A percentile compares a stretch with the other conserved stretches of the same genome.
Conservation (phyloP, 2,329 filamentous ascomycete genomes). For the Torrubiellomyces zombiae region DNA sequence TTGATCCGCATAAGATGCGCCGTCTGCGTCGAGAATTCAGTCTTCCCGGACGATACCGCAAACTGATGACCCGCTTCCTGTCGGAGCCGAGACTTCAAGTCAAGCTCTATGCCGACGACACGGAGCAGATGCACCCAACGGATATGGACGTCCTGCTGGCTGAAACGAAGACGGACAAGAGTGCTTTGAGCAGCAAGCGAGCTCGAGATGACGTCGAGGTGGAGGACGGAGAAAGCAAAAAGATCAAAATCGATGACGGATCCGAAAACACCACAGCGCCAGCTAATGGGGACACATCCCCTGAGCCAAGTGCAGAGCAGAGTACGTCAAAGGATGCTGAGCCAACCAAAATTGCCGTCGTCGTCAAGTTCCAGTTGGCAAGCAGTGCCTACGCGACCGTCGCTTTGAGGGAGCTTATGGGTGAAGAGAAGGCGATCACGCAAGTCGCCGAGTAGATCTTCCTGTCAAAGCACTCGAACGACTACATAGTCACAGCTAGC, state of each 20-base stretch:
- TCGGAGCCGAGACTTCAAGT: conserved; percentile 51
- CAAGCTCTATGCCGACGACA: conserved; percentile 49
- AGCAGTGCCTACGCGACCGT: conserved; percentile 77
- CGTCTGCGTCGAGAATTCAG: conserved; percentile 75
- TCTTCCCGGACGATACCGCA: conserved; percentile 76
- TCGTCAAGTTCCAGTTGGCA: conserved; percentile 60
- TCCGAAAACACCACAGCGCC: not conserved
- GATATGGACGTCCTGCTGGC: conserved; percentile 67
- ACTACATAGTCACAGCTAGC: no score
- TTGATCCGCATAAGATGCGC: conserved; percentile 79
- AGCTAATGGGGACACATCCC: conserved; percentile 4
- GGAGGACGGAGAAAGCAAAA: conserved; percentile 3
- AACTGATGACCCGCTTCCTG: conserved; percentile 58
- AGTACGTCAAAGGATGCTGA: conserved; percentile 2
- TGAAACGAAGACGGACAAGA: no score
- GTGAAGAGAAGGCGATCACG: no score
- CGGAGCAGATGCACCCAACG: conserved; percentile 77
- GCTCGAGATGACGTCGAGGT: conserved; percentile 5
- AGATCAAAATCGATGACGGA: conserved; percentile 3
- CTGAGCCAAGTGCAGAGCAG: conserved; percentile 10
- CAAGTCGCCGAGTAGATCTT: no score
- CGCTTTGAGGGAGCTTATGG: conserved; percentile 62
- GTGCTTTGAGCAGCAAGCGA: no score
- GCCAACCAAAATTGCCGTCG: conserved; percentile 38
- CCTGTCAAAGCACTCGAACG: no score